These are phyloP conservation scores for Trichophyton schoenleinii DNA, from an alignment of 2,329 filamentous ascomycete genomes.

Conservation along the genomic window DNA sequence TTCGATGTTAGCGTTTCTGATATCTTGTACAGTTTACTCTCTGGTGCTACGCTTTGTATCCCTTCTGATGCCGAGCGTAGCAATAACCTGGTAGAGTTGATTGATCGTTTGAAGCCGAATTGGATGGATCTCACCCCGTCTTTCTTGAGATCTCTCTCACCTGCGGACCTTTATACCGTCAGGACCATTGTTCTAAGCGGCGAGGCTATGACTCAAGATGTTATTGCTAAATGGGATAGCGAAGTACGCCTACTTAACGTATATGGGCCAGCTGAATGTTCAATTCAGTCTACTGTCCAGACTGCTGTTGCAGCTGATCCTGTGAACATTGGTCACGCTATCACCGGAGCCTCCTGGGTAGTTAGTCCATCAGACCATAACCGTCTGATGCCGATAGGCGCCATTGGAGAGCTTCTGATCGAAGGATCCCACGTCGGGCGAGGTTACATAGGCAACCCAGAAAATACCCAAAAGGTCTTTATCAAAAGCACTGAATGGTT, in stretches of 20 bases:
- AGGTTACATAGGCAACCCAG: slow-evolving; percentile 24
- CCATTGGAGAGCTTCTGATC: slow-evolving; percentile 31
- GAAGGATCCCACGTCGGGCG: slow-evolving; percentile 27
- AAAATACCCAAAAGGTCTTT: slow-evolving; percentile 35
- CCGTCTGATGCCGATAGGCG: slow-evolving; percentile 23
- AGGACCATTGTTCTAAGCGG: slow-evolving; percentile 24
- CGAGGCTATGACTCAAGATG: slow-evolving; percentile 16
- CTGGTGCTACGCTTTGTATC: slow-evolving; percentile 34
- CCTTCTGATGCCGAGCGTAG: slow-evolving; percentile 27
- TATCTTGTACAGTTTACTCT: slow-evolving; percentile 43
- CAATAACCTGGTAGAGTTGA: slow-evolving; percentile 25
- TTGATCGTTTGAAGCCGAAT: slow-evolving; percentile 18
- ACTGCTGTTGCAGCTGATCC: slow-evolving; percentile 1
- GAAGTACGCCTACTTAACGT: slow-evolving; percentile 28
- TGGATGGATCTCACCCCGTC: slow-evolving; percentile 45
- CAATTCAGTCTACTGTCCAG: slow-evolving; percentile 3
- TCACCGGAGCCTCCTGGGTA: slow-evolving; percentile 16
- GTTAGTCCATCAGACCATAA: slow-evolving; percentile 15
- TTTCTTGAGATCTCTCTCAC: slow-evolving; percentile 33
- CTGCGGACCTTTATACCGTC: slow-evolving; percentile 27
- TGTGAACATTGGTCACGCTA: slow-evolving; percentile 10
- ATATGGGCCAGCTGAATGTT: slow-evolving; percentile 17
- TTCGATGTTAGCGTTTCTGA: slow-evolving; percentile 87
- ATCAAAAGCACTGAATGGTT: slow-evolving; percentile 30
- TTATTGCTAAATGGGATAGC: slow-evolving; percentile 17